A percentile compares a stretch with the other conserved stretches of the same genome.
These are phyloP conservation scores for Sideroxylon spinosum DNA, from an alignment of 179 eudicot species.

Conservation along the genomic window DNA sequence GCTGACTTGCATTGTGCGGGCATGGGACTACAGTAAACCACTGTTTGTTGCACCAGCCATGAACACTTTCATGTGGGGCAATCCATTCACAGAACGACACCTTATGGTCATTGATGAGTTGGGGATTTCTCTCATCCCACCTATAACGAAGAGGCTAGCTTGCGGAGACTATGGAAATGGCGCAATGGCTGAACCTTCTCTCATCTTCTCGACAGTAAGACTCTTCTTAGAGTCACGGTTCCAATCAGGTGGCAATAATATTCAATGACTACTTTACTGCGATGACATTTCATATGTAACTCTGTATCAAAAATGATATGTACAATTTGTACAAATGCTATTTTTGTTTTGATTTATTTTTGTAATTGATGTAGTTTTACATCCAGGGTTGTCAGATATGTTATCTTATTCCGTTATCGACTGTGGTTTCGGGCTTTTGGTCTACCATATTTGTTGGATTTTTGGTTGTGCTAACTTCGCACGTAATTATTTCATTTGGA, in stretches of 20 bases:
- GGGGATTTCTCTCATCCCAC: conserved; percentile 76
- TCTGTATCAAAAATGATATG: no score
- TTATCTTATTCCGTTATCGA: no score
- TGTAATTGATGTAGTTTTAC: no score
- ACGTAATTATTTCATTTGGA: no score
- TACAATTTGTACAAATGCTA: no score
- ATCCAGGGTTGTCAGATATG: no score
- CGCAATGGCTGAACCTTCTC: conserved; percentile 96
- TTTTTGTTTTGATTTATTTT: no score
- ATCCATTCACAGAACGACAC: conserved; percentile 90
- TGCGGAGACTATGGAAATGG: conserved; percentile 50
- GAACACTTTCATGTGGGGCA: conserved; percentile 97
- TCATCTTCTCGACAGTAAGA: conserved; percentile 74
- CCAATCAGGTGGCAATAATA: conserved; percentile 11
- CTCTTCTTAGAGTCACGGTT: conserved; percentile 52
- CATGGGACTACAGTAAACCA: conserved; percentile 93
- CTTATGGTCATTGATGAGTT: conserved; percentile 73
- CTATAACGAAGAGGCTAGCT: conserved; percentile 65
- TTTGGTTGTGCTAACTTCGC: no score
- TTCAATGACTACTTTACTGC: no score
- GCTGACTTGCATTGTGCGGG: conserved; percentile 80
- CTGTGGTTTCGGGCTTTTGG: no score
- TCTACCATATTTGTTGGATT: no score
- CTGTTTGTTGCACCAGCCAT: conserved; percentile 92
- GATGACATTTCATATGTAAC: no score